phyloP scores from a whole-genome alignment of 768 basidiomycete species.

The Lentinula boryana region DNA sequence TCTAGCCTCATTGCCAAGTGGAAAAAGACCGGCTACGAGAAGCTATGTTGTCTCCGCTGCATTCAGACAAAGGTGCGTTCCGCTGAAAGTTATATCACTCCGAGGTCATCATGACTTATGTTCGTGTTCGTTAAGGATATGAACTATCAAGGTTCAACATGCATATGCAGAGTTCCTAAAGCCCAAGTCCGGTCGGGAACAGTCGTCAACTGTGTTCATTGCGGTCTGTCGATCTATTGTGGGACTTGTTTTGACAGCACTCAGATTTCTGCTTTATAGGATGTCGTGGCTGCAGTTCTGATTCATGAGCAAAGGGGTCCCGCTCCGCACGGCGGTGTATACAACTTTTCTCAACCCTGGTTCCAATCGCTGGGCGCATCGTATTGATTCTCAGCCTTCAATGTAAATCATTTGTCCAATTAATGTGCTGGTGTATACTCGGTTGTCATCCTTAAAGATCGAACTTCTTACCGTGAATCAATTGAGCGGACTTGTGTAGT shows the following conservation, averaged over 20 bases:
- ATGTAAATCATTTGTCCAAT: too few species aligned
- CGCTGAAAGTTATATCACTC: not conserved
- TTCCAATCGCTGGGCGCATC: not conserved
- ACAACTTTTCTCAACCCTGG: not conserved
- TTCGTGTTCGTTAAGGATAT: constrained; percentile 61
- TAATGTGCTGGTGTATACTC: too few species aligned
- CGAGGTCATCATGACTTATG: not conserved
- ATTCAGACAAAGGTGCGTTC: constrained; percentile 80
- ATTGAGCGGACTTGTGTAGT: too few species aligned
- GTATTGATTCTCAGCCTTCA: too few species aligned
- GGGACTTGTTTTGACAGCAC: not conserved
- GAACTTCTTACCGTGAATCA: too few species aligned
- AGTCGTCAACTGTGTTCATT: constrained; percentile 94
- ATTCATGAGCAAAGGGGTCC: constrained; percentile 42
- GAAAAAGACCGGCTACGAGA: constrained; percentile 99
- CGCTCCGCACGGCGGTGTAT: not conserved
- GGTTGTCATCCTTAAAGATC: too few species aligned
- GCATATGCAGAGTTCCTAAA: constrained; percentile 96
- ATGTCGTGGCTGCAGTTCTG: constrained; percentile 88
- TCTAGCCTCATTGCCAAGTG: constrained; percentile 84
- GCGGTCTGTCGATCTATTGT: constrained; percentile 55
- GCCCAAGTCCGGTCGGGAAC: constrained; percentile 86
- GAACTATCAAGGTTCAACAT: constrained; percentile 99
- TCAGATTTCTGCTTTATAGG: constrained; percentile 35
- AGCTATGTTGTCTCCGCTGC: constrained; percentile 93